These are phyloP conservation scores for Bolboschoenoplectus hybrid DNA, from an alignment of 202 grass and related monocot genomes.

Conservation along the genomic window DNA sequence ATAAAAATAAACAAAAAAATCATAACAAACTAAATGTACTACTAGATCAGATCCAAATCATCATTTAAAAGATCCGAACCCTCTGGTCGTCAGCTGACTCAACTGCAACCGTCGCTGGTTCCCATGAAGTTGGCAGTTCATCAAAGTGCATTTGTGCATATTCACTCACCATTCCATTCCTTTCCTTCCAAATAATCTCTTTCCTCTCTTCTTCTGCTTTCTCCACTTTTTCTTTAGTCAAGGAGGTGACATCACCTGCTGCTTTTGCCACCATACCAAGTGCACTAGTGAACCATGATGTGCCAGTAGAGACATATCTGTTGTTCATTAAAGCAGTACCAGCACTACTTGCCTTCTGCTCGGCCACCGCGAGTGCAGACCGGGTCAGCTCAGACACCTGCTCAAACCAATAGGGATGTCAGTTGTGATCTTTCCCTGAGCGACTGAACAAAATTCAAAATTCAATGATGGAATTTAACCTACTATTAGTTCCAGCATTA, in stretches of 20 bases:
- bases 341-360: slow-evolving; percentile 77
- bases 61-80: slow-evolving; percentile 57
- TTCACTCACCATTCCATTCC: slow-evolving; percentile 69
- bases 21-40: slow-evolving; percentile 10
- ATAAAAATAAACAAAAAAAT: slow-evolving; percentile 7
- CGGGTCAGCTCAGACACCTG: slow-evolving; percentile 71
- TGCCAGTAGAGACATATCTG: slow-evolving; percentile 84
- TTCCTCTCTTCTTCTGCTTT: slow-evolving; percentile 85
- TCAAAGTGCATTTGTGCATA: slow-evolving; percentile 87
- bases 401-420: slow-evolving; percentile 6
- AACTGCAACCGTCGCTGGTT: slow-evolving; percentile 70
- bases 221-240: slow-evolving; percentile 91
- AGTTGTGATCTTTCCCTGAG: not conserved
- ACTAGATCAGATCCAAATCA: slow-evolving; percentile 10
- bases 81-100: slow-evolving; percentile 77
- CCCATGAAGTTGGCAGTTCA: slow-evolving; percentile 59
- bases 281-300: slow-evolving; percentile 79
- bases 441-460: slow-evolving; percentile 2
- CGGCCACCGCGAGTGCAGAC: slow-evolving; percentile 69
- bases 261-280: slow-evolving; percentile 82
- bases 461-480: slow-evolving; percentile 16
- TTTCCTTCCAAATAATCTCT: slow-evolving; percentile 75
- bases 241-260: slow-evolving; percentile 68
- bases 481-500: not conserved
- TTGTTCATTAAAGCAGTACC: slow-evolving; percentile 77